Evolutionary conservation across 768 basidiomycete species (phyloP), one percentile per base, ranked within the genome.

Genomic region (Daedalea quercina): DNA sequence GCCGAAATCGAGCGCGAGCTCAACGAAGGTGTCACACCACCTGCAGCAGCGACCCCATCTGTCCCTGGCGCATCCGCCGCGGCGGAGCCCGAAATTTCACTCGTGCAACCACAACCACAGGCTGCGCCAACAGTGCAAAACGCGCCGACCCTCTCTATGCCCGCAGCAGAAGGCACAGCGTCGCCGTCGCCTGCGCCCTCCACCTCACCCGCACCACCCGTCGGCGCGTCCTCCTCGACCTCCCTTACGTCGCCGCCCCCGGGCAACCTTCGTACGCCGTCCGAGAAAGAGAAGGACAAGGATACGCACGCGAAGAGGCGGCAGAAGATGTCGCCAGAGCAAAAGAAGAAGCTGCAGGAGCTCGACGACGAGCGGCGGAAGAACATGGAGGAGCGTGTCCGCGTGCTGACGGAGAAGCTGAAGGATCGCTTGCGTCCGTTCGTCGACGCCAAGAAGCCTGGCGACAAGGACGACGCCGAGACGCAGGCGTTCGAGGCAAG

Each of bases 381-480:
- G 67, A 87, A 78, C 45, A 82, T 92, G 79, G 81, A 86, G 60
- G 82, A 77, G 58, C 84, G 96, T 33, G 79, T 98, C 53, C 75
- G 81, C 58, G 74, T 70, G 64, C 72, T 99, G 43, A 82, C 85
- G 26, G 68, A 77, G 52, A 95, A 96, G 73, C 77, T 97, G 63
- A 70, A 85, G 46, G 92, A 95, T 56, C 75, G 94, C 3, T 67
- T 98, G 55, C 73, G 94, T 57, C 93, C 94, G 41, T 91, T 94
- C 63, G 90, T 98, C 20, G 88, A 94, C 60, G 94, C 94, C 42
- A 83, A 89, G 67, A 73, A 80, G 47, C 93, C 93, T 2, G 90
- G 89, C 11, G 84, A 75, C 2, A 79, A 78, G 65, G 85, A 81
- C 48, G 96, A 98, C 61, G 73, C 84, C 0, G 96, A 98, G 74